These are phyloP conservation scores for Sarocladium strictum DNA, from an alignment of 2,329 filamentous ascomycete genomes.

Conservation along the genomic window DNA sequence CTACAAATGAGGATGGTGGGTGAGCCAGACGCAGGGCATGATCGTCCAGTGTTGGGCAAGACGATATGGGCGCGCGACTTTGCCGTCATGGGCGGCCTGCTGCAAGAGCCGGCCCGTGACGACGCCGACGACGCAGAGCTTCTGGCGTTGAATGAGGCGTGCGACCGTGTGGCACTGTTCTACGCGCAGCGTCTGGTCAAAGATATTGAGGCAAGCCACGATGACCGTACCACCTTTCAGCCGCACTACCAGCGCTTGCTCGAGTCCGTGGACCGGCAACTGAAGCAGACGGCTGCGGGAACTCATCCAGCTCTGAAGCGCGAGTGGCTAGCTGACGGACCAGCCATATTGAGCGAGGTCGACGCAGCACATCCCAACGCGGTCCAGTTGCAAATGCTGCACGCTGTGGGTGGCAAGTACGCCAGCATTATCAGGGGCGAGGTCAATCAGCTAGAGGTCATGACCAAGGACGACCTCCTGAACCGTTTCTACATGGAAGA, in stretches of 20 bases:
- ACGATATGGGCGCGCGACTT: slow-evolving; percentile 11
- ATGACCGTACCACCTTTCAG: slow-evolving; percentile 10
- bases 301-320: slow-evolving; percentile 11
- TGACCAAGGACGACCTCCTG: slow-evolving; percentile 12
- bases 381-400: slow-evolving; percentile 12
- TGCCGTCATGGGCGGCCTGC: slow-evolving; percentile 2
- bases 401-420: slow-evolving; percentile 12
- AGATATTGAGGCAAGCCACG: slow-evolving; percentile 4
- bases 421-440: slow-evolving; percentile 11
- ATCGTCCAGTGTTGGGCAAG: slow-evolving; percentile 13
- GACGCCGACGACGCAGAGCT: slow-evolving; percentile 8
- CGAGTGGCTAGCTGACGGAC: slow-evolving; percentile 11
- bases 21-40: slow-evolving; percentile 11
- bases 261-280: slow-evolving; percentile 11
- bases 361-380: slow-evolving; percentile 10
- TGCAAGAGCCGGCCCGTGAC: slow-evolving; percentile 7
- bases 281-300: slow-evolving; percentile 6
- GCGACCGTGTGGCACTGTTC: slow-evolving; percentile 12
- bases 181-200: slow-evolving; percentile 11
- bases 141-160: slow-evolving; percentile 9
- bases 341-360: slow-evolving; percentile 4
- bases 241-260: slow-evolving; percentile 13
- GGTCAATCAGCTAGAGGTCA: slow-evolving; percentile 13
- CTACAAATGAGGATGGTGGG: slow-evolving; percentile 11
- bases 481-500: slow-evolving; percentile 14